Evolutionary conservation across 176 grass and related monocot genomes (phyloP).

Genomic region (Phyllostachys edulis): DNA sequence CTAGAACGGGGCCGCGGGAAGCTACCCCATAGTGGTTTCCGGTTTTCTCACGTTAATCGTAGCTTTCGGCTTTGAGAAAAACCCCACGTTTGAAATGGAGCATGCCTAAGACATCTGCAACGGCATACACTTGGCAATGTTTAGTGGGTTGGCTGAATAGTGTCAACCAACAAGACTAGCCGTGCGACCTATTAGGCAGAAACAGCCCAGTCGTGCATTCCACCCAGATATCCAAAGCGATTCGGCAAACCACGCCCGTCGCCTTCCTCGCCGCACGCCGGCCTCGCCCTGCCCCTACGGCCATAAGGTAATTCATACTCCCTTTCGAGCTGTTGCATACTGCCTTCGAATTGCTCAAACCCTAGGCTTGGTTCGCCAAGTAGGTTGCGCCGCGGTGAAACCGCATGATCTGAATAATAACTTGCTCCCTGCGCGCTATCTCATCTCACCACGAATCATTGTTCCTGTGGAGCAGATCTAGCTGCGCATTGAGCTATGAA

Average conservation of each 20-base stretch:
- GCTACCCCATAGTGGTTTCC: too few species aligned
- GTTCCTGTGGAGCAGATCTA: constrained; percentile 7
- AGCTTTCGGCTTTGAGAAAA: too few species aligned
- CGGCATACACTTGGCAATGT: too few species aligned
- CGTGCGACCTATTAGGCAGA: too few species aligned
- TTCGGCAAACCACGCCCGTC: too few species aligned
- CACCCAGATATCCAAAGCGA: too few species aligned
- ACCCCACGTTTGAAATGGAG: too few species aligned
- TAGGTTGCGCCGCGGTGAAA: neutral
- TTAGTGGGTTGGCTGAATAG: too few species aligned
- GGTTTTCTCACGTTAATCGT: too few species aligned
- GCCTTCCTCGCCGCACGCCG: neutral
- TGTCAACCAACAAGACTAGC: neutral
- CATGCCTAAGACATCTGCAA: too few species aligned
- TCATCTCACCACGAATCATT: neutral
- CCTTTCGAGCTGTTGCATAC: neutral
- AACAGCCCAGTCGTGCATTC: neutral
- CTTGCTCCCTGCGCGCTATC: neutral
- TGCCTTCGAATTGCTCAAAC: neutral
- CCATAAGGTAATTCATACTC: neutral
- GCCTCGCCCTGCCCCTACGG: neutral
- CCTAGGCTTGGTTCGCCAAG: neutral
- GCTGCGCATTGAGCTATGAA: neutral
- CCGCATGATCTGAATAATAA: neutral
- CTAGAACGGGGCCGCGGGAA: too few species aligned